Evolutionary conservation across 306 rosid genomes (phyloP).

Genomic region (Vicia faba): DNA sequence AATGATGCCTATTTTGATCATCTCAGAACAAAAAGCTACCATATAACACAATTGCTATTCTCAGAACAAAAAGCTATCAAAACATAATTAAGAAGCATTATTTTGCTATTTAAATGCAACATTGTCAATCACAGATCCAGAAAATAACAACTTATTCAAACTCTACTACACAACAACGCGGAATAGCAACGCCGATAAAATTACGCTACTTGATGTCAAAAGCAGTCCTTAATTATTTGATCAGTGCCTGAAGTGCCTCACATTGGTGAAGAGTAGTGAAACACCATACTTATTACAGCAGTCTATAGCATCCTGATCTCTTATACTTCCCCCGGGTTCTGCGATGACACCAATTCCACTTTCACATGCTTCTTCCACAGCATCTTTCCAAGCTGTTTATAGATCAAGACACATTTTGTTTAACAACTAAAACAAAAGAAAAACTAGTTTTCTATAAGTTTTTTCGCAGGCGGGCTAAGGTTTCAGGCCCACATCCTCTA

Average conservation of each 20-base stretch:
- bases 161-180: neutral
- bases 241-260: conserved; percentile 91
- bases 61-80: neutral
- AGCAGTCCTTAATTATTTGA: neutral
- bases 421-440: neutral
- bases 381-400: conserved; percentile 92
- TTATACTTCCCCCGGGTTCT: conserved; percentile 88
- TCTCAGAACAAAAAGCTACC: neutral
- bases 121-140: neutral
- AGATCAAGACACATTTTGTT: conserved; percentile 23
- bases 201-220: neutral
- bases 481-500: too few species aligned
- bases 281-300: conserved; percentile 90
- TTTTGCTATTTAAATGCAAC: neutral
- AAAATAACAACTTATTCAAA: neutral
- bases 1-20: neutral
- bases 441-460: neutral
- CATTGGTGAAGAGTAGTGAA: conserved; percentile 75
- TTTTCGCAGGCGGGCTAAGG: too few species aligned
- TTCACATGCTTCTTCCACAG: conserved; percentile 93
- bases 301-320: conserved; percentile 83
- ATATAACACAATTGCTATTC: neutral
- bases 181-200: neutral
- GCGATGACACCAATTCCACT: conserved; percentile 72
- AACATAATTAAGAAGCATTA: neutral